Percentiles rank a stretch among this genome's conserved stretches.
These are phyloP conservation scores for Sutorius eximius DNA, from an alignment of 1,284 basidiomycete species.

Conservation along the genomic window DNA sequence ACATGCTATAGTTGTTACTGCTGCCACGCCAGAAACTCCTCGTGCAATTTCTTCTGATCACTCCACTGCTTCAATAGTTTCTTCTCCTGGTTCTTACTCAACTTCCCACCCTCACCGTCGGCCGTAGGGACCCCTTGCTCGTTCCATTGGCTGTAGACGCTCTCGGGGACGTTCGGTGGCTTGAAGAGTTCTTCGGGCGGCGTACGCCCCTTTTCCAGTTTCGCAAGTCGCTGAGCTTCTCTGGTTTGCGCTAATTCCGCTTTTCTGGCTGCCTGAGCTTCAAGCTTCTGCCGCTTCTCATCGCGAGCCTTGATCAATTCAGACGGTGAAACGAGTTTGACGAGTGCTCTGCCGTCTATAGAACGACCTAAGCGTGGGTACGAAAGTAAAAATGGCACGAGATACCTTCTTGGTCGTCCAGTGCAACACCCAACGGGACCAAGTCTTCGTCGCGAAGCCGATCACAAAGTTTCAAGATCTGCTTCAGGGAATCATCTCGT, in stretches of 20 bases:
- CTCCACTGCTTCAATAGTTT: conserved; percentile 80
- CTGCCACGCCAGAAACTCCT: conserved; percentile 71
- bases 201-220: conserved; percentile 82
- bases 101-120: conserved; percentile 80
- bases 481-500: conserved; percentile 64
- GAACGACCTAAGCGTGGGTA: neutral
- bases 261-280: conserved; percentile 83
- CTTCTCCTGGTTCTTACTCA: conserved; percentile 84
- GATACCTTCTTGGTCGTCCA: conserved; percentile 94
- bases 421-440: conserved; percentile 89
- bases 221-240: conserved; percentile 75
- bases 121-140: conserved; percentile 82
- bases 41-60: conserved; percentile 76
- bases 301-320: conserved; percentile 84
- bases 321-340: conserved; percentile 88
- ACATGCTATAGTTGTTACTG: conserved; percentile 31
- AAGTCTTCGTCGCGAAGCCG: conserved; percentile 88
- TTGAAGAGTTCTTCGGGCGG: conserved; percentile 82
- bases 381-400: neutral
- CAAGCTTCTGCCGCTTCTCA: conserved; percentile 79
- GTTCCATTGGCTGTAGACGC: conserved; percentile 79
- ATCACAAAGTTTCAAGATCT: conserved; percentile 85
- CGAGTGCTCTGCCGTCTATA: conserved; percentile 88
- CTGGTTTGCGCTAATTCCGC: conserved; percentile 72
- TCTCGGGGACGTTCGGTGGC: conserved; percentile 73